Evolutionary conservation across 2,329 filamentous ascomycete species (phyloP), one percentile per base, ranked within the genome.

Genomic region (Fusarium nematophilum): DNA sequence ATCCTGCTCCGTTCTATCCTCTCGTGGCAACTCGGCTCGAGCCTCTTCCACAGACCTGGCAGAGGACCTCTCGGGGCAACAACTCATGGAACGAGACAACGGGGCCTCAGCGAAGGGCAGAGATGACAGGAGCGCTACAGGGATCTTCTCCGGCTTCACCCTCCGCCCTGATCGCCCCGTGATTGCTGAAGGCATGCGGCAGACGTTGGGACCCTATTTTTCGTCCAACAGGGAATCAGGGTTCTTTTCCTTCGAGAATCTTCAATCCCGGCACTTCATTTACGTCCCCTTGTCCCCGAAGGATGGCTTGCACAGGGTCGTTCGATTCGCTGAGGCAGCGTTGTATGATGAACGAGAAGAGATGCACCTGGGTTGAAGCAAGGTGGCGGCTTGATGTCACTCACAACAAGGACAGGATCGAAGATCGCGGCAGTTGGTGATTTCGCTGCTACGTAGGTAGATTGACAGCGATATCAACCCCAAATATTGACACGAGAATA

Each of bases 221-320:
- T 26, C 38, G 29, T 52, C 47, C n/a, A 33, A 45, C 42, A 49
- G 59, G 60, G 44, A 40, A 30, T 31, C 11, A 39, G 37, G 23
- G 47, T 64, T 52, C 43, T 49, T 64, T 57, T 64, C 34, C 51
- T 63, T 63, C 60, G 56, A 63, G 60, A 63, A 63, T 26, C 36
- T 26, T 25, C 36, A 25, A 33, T 31, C 27, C 46, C 36, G 46
- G 46, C 38, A 49, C 31, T 40, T 40, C 29, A 49, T 49, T 49
- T 15, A 15, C 27, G 36, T 26, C 21, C 25, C 36, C 36, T 27
- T 40, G 45, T 9, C 45, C 18, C 13, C n/a, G 7, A 14, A 25
- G 25, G n/a, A 15, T 42, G 25, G 17, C 39, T 26, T 33, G n/a
- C 13, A 34, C 15, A 23, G 29, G 27, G 37, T 30, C 25, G 39